Evolutionary conservation across 1,284 basidiomycete species (phyloP), one percentile per base, ranked within the genome.

Genomic region (Heliocybe sulcata): DNA sequence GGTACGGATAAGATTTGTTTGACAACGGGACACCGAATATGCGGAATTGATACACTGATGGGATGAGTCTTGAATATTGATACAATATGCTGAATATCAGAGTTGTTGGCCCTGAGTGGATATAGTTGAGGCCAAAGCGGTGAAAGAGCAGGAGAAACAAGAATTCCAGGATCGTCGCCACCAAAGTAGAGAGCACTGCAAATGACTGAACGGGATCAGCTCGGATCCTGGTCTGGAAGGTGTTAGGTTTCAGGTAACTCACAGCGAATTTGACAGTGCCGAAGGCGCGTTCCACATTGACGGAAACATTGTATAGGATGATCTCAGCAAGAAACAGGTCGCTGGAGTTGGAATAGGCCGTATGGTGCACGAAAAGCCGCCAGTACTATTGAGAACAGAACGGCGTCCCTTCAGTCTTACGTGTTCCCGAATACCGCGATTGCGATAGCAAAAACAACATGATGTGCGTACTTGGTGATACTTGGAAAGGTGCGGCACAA

Each of bases 181-280:
- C 65, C 27, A 86, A 58, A 0, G 79, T 72, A 1, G 85, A 83
- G 11, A 92, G 75, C 20, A 88, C 64, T 16, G 81, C 69, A 68
- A 92, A 94, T 4, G 90, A 92, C 91, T 94, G 61, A 49, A 45
- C 14, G 25, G 3, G 20, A 16, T 25, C 11, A 12, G 12, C 20
- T 4, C 10, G 6, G 20, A 53, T 42, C 11, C 19, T 35, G 51
- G 42, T 16, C 45, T 22, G 20, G 45, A 23, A 25, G 25, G 38
- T 22, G 6, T 27, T 16, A 26, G 38, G 22, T 47, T 48, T 35
- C 12, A 42, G 11, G 27, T 1, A 16, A 73, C 90, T 70, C 61
- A 93, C 93, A n/a, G 90, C 90, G 70, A 82, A 97, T 68, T 97
- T 97, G 56, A 85, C 70, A 53, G 85, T 87, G 1, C 94, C 94